phyloP scores from a whole-genome alignment of 306 rosid genomes.

The Vachellia pachyceras region DNA sequence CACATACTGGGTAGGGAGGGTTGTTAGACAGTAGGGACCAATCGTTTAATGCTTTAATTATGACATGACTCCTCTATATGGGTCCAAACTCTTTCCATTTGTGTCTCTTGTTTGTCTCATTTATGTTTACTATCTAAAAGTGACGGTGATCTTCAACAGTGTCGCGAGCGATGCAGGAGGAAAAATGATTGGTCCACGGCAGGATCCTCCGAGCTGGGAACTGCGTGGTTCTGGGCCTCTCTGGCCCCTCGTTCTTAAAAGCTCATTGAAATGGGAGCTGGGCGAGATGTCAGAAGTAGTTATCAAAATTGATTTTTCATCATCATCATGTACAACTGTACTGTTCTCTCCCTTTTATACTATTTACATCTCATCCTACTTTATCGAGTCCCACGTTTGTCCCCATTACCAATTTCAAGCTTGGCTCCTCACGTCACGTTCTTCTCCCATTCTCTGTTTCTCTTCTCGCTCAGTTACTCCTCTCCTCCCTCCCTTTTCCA shows the following conservation, averaged over 20 bases:
- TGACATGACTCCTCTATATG: too few relatives aligned
- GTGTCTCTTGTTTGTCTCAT: too few relatives aligned
- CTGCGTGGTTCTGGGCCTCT: neutral
- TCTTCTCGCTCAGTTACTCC: constrained; percentile 50
- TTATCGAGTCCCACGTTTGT: constrained; percentile 38
- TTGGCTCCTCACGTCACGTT: constrained; percentile 11
- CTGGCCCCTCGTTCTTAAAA: neutral
- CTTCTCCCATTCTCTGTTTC: constrained; percentile 34
- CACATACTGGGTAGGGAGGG: too few relatives aligned
- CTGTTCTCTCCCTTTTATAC: neutral
- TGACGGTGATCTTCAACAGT: too few relatives aligned
- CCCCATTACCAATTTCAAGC: constrained; percentile 38
- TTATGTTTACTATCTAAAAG: too few relatives aligned
- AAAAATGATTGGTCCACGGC: neutral
- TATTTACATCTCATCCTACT: constrained; percentile 3
- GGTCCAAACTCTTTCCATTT: too few relatives aligned
- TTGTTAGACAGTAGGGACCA: too few relatives aligned
- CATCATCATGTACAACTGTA: too few relatives aligned
- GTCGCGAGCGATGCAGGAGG: neutral
- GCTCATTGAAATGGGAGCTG: neutral
- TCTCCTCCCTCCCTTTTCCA: neutral
- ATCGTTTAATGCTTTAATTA: too few relatives aligned
- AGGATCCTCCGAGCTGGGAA: neutral
- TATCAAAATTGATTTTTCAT: neutral
- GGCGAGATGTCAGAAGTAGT: neutral